Base-by-base conservation (phyloP, 2,329 filamentous ascomycete genomes). In the Torrubiellomyces zombiae region DNA sequence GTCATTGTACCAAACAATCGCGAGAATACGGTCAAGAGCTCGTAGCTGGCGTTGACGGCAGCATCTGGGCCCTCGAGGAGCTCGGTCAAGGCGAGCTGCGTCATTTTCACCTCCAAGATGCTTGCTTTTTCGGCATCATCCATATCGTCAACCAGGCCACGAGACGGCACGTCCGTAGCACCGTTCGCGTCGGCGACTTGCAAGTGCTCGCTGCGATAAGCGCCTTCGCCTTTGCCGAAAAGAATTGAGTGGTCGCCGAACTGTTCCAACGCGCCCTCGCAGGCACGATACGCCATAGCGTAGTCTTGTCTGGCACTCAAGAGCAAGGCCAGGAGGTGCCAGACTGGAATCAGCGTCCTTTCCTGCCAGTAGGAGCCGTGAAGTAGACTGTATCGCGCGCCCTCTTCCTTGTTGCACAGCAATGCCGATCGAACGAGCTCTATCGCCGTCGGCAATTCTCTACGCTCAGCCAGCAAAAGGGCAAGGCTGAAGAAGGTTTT, bases 81-180 rank as follows among this genome's bases (percentile, higher is more conserved):
- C 49, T 95, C 86, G 4, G 89, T 51, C 12, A 98, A 63, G 4
- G 78, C 67, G 31, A 98, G 59, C 42, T 95, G 85, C 8, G 86
- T 94, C 69, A 95, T 92, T 48, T 92, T 92, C 32, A 94, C 73
- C 48, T 95, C 80, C n/a, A 98, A 53, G 20, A 98, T 75, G 24
- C 70, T 68, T 47, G 85, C 80, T 43, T 83, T 91, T 44, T 95
- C 85, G 14, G 72, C 69, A 29, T 74, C 69, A 33, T 82, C 76
- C 71, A 94, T 80, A 21, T 79, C 71, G 35, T 86, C 77, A 1
- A 91, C 63, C 23, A 80, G 44, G 4, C 73, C 70, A 33, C 40
- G 46, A 14, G 29, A 30, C 11, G 37, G 30, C 8, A 43, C 40
- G 6, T 36, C 33, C 5, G 34, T 16, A 13, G 34, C 23, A 4